A percentile compares a stretch with the other conserved stretches of the same genome.
These are phyloP conservation scores for Ramicandelaber brevisporus DNA, from an alignment of 192 early-diverging fungal species.

Conservation along the genomic window DNA sequence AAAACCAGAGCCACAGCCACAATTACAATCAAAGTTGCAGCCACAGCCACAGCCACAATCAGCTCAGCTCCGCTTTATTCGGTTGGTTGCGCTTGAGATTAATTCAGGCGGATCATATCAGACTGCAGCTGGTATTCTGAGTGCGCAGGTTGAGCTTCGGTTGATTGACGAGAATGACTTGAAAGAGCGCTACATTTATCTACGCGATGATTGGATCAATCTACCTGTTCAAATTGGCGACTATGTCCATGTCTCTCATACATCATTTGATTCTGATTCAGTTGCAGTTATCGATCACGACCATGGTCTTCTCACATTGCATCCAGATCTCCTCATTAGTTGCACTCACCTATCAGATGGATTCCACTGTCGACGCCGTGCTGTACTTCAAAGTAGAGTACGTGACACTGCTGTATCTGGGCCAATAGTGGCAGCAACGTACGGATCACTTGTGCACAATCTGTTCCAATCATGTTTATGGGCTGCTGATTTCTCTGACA, in stretches of 20 bases:
- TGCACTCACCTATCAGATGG: conserved; percentile 49
- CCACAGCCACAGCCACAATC: too few species aligned
- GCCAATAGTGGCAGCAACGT: conserved; percentile 29
- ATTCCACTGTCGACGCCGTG: conserved; percentile 47
- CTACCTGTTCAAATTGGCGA: conserved; percentile 30
- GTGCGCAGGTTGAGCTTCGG: conserved; percentile 2
- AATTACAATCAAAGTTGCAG: too few species aligned
- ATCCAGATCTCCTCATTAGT: conserved; percentile 61
- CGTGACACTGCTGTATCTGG: conserved; percentile 14
- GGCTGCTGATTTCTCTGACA: conserved; percentile 26
- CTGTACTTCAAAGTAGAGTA: conserved; percentile 45
- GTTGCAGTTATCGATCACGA: conserved; percentile 27
- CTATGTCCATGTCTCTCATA: conserved; percentile 28
- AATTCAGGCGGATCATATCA: too few species aligned
- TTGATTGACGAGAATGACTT: conserved; percentile 7
- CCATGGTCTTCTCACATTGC: conserved; percentile 32
- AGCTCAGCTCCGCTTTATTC: too few species aligned
- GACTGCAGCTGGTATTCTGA: too few species aligned
- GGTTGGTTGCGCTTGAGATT: too few species aligned
- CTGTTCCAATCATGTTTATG: conserved; percentile 42
- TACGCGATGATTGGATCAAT: conserved; percentile 44
- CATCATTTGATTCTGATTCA: conserved; percentile 3
- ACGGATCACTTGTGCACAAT: conserved; percentile 63
- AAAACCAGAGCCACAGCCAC: too few species aligned
- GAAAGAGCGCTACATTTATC: conserved; percentile 9